Percentiles rank a stretch among this genome's conserved stretches.
Evolutionary conservation across 306 rosid species (phyloP).

Genomic region (Gastrolobium villosum): DNA sequence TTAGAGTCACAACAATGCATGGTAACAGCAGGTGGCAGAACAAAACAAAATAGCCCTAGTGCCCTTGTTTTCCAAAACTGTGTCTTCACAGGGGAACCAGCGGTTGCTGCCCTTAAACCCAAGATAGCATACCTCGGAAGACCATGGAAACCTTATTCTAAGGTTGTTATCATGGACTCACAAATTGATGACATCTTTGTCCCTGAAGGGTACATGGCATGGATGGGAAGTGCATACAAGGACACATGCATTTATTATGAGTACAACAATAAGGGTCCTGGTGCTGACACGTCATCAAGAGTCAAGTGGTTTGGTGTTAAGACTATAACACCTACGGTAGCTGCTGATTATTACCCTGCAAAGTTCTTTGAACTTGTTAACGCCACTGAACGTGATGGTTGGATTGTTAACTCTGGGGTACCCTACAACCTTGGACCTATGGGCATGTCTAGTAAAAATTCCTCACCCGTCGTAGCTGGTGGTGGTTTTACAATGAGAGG

Average conservation of each 20-base stretch:
- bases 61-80: conserved; percentile 69
- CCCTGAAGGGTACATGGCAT: conserved; percentile 68
- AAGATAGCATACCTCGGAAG: conserved; percentile 66
- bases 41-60: conserved; percentile 35
- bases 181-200: conserved; percentile 55
- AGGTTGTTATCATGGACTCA: conserved; percentile 68
- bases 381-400: conserved; percentile 43
- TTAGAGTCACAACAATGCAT: conserved; percentile 50
- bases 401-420: conserved; percentile 57
- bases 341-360: conserved; percentile 50
- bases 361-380: conserved; percentile 35
- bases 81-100: conserved; percentile 54
- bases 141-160: conserved; percentile 72
- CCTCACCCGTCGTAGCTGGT: not conserved
- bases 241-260: conserved; percentile 62
- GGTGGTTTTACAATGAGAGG: too few relatives aligned
- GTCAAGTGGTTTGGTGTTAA: conserved; percentile 69
- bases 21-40: conserved; percentile 74
- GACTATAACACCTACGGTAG: conserved; percentile 23
- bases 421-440: conserved; percentile 44
- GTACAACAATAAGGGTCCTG: conserved; percentile 63
- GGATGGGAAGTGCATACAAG: conserved; percentile 47
- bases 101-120: not conserved
- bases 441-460: not conserved
- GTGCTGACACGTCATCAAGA: conserved; percentile 46